These are phyloP conservation scores for Sugiyamaella mastotermitis DNA, from an alignment of 805 yeast genomes.

Conservation along the genomic window DNA sequence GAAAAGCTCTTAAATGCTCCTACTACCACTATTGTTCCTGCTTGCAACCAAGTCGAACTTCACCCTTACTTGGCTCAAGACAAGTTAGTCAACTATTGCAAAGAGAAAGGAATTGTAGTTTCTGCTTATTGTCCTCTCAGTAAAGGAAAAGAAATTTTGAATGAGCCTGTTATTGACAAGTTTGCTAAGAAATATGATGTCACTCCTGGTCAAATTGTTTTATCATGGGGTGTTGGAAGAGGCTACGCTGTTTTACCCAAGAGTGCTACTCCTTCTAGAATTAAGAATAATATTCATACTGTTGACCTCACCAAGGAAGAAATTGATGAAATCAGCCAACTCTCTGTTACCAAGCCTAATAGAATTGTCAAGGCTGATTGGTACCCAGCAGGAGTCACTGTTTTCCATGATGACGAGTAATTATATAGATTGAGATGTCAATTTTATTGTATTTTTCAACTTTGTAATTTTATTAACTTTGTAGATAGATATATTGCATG, in stretches of 20 bases:
- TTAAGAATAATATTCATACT: conserved; percentile 48
- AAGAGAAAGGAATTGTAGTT: conserved; percentile 39
- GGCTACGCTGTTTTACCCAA: conserved; percentile 71
- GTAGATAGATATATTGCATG: no score
- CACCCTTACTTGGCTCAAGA: conserved; percentile 44
- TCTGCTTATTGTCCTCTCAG: conserved; percentile 69
- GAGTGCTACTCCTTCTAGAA: conserved; percentile 61
- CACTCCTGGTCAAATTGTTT: conserved; percentile 56
- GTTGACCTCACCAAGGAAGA: conserved; percentile 44
- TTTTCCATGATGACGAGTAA: conserved; percentile 1
- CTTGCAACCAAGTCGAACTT: conserved; percentile 58
- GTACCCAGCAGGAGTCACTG: background rate
- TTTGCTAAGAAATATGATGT: conserved; percentile 51
- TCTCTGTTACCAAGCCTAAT: conserved; percentile 18
- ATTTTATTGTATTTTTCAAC: no score
- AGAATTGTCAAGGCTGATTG: background rate
- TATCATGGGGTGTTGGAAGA: conserved; percentile 79
- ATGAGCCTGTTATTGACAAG: conserved; percentile 44
- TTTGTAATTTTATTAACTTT: no score
- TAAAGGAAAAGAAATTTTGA: conserved; percentile 36
- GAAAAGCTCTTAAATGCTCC: conserved; percentile 47
- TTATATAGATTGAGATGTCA: no score
- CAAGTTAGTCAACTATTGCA: conserved; percentile 39
- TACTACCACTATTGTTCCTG: conserved; percentile 43
- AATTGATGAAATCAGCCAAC: conserved; percentile 21